phyloP scores from a whole-genome alignment of 345 rosid species.

The Odontarrhena argentea region DNA sequence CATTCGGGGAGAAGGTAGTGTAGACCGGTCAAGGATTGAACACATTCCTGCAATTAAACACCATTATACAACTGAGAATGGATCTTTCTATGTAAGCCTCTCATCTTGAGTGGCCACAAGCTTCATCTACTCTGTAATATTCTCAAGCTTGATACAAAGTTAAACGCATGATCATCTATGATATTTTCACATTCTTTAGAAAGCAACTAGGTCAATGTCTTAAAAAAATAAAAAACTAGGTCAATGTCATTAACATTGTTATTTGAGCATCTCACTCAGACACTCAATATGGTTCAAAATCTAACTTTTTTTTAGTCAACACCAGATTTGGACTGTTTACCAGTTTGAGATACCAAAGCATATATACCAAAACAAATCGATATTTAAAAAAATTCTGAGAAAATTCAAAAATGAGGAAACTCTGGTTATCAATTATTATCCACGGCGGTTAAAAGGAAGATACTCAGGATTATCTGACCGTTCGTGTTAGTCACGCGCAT shows the following conservation, averaged over 20 bases:
- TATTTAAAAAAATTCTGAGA: not conserved
- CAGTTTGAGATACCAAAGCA: no score
- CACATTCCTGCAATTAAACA: slow-evolving; percentile 39
- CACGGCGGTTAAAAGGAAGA: slow-evolving; percentile 12
- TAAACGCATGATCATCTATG: not conserved
- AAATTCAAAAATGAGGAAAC: not conserved
- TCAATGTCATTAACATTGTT: no score
- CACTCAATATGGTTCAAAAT: no score
- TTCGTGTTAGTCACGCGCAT: slow-evolving; percentile 24
- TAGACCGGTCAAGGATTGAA: slow-evolving; percentile 28
- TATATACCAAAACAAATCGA: not conserved
- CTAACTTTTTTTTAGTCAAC: no score
- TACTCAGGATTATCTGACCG: not conserved
- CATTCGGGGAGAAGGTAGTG: slow-evolving; percentile 27
- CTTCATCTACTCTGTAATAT: not conserved
- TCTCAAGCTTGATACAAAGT: not conserved
- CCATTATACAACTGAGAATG: slow-evolving; percentile 28
- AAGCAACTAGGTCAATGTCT: no score
- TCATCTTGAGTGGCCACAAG: slow-evolving; percentile 18
- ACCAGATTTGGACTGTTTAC: no score
- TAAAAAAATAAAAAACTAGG: no score
- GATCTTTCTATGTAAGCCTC: slow-evolving; percentile 37
- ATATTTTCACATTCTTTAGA: no score
- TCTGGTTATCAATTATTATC: slow-evolving; percentile 3
- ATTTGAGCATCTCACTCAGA: no score